Evolutionary conservation across 805 yeast genomes (phyloP).

Genomic region (Saccharomyces paradoxus): DNA sequence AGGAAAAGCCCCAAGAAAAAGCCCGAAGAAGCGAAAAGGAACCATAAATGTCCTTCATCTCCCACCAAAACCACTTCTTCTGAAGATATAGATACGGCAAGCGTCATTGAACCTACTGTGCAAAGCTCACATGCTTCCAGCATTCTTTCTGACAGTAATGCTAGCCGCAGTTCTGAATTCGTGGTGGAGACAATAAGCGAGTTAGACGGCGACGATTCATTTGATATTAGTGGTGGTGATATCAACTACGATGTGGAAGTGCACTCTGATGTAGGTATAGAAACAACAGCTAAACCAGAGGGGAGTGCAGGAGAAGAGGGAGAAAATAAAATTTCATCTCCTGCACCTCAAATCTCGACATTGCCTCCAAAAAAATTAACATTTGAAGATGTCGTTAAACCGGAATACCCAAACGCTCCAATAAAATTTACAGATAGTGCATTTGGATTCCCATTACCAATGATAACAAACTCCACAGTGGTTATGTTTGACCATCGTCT

Average conservation of each 20-base stretch:
- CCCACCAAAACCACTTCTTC: constrained; percentile 2
- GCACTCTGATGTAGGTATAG: background rate
- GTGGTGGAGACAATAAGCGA: constrained; percentile 16
- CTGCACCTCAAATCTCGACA: background rate
- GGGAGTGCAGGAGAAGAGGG: constrained; percentile 5
- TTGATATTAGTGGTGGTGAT: constrained; percentile 10
- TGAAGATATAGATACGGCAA: background rate
- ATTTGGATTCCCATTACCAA: constrained; percentile 81
- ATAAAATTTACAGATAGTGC: constrained; percentile 66
- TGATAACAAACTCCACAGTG: constrained; percentile 65
- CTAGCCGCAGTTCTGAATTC: constrained; percentile 1
- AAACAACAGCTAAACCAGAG: background rate
- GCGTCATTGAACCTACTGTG: background rate
- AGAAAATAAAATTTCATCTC: background rate
- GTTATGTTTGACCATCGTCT: constrained; percentile 78
- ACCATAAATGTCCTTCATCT: background rate
- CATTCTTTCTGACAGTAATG: constrained; percentile 13
- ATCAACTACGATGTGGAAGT: background rate
- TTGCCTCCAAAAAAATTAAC: constrained; percentile 31
- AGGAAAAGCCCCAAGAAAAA: constrained; percentile 6
- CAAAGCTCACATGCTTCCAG: background rate
- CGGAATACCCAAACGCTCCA: constrained; percentile 45
- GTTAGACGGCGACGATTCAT: constrained; percentile 19
- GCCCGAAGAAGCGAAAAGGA: constrained; percentile 4
- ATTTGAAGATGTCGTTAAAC: constrained; percentile 30